These are phyloP conservation scores for Sherardia arvensis DNA, from an alignment of 257 asterid species.

Conservation along the genomic window DNA sequence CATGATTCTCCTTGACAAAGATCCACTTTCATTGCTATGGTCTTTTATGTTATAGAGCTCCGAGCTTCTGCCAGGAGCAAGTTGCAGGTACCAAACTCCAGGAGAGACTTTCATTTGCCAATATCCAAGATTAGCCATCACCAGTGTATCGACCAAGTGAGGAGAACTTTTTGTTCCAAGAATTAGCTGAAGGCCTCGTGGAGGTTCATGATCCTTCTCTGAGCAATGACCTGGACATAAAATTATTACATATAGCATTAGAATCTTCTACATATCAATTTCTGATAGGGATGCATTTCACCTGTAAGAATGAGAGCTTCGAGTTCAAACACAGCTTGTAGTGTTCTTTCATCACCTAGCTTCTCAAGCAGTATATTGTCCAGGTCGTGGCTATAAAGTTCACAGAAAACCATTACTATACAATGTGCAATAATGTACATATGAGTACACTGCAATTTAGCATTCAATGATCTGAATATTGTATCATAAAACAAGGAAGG, in stretches of 20 bases:
- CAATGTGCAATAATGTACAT: background rate
- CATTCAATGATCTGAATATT: background rate
- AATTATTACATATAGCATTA: slow-evolving; percentile 17
- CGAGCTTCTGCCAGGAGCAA: slow-evolving; percentile 95
- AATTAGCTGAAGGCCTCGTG: slow-evolving; percentile 92
- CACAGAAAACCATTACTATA: slow-evolving; percentile 3
- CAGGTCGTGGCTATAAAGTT: slow-evolving; percentile 66
- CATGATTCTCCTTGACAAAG: slow-evolving; percentile 57
- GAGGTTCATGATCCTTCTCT: slow-evolving; percentile 95
- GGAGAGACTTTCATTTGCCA: slow-evolving; percentile 99
- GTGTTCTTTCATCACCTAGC: slow-evolving; percentile 80
- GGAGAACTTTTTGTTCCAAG: slow-evolving; percentile 85
- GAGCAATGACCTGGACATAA: slow-evolving; percentile 80
- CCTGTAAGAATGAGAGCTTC: slow-evolving; percentile 98
- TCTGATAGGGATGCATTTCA: slow-evolving; percentile 10
- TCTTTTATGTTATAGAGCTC: slow-evolving; percentile 83
- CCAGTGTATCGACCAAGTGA: slow-evolving; percentile 93
- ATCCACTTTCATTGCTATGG: slow-evolving; percentile 48
- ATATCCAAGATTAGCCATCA: slow-evolving; percentile 98
- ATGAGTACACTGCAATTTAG: background rate
- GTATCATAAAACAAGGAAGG: background rate
- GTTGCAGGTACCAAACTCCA: slow-evolving; percentile 96
- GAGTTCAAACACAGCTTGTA: slow-evolving; percentile 93
- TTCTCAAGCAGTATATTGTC: slow-evolving; percentile 95
- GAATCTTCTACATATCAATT: slow-evolving; percentile 1